Evolutionary conservation across 2,329 filamentous ascomycete genomes (phyloP), one percentile per base, ranked within the genome.

Genomic region (Monilinia fructicola): DNA sequence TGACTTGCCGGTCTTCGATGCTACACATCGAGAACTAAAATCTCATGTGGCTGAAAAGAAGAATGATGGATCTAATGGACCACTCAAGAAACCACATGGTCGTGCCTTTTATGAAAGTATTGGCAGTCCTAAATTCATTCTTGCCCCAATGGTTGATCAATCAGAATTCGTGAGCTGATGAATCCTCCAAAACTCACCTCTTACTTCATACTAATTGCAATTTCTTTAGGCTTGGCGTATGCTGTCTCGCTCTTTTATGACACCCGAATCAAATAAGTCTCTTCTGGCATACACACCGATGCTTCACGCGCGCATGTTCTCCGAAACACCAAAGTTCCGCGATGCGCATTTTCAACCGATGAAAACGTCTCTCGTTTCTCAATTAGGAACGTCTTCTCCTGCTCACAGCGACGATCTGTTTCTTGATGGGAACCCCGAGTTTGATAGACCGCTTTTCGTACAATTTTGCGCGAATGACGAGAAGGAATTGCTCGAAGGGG

Each of bases 141-240:
- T 99, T 65, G 95, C 95, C 44, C 95, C 95, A 46, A 99, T 99
- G 95, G 95, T 99, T 28, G 94, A 99, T 76, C 92, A 97, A 78
- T 97, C 93, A 42, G 95, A 99, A 81, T 97, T 98, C 81, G 93
- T 97, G 82, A 71, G 89, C 82, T 55, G 12, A 5, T n/a, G n/a
- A 38, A 26, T 9, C 21, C 12, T 9, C 21, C 3, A 26, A 42
- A 14, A 12, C 9, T 38, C 5, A 26, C 21, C 6, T 53, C 53
- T 60, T 62, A 16, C 21, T 21, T 26, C 31, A 35, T 59, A 69
- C 69, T 68, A 66, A 68, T 54, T 4, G 10, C 1, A 60, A 42
- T 38, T 7, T 67, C 46, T 44, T 40, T 71, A 97, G 93, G 95
- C 94, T 74, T 99, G 95, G 95, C 91, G 95, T 73, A 89, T 97